Conservation (phyloP, 306 rosid species). For the Acacia confusa region DNA sequence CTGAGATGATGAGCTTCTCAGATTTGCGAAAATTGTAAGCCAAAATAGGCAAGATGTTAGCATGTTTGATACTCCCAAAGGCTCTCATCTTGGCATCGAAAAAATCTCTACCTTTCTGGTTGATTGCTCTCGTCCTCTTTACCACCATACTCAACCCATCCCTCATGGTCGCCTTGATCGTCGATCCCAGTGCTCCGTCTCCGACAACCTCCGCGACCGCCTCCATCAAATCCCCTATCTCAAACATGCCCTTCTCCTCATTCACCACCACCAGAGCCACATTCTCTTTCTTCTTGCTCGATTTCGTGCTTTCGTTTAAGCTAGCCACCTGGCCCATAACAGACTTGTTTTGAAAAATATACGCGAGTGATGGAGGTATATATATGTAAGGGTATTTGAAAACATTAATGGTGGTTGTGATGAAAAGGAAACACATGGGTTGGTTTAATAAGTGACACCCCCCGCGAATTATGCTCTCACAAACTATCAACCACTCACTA, state of each 20-base stretch:
- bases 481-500: too few species aligned
- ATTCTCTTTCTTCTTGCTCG: too few species aligned
- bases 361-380: too few species aligned
- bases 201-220: slow-evolving; percentile 90
- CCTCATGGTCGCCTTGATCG: slow-evolving; percentile 66
- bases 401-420: too few species aligned
- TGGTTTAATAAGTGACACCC: too few species aligned
- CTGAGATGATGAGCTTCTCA: slow-evolving; percentile 74
- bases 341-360: too few species aligned
- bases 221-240: slow-evolving; percentile 82
- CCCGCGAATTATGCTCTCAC: too few species aligned
- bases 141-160: slow-evolving; percentile 77
- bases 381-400: too few species aligned
- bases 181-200: slow-evolving; percentile 73
- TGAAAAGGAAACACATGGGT: too few species aligned
- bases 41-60: slow-evolving; percentile 61
- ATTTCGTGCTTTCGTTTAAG: too few species aligned
- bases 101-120: slow-evolving; percentile 60
- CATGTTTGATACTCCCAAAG: slow-evolving; percentile 65
- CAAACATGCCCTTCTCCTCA: slow-evolving; percentile 62
- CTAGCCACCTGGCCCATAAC: too few species aligned
- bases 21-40: slow-evolving; percentile 83
- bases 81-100: slow-evolving; percentile 82
- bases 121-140: slow-evolving; percentile 84
- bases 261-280: slow-evolving; percentile 55